phyloP scores from a whole-genome alignment of 139 green algal genomes.

The Haematococcus lacustris region DNA sequence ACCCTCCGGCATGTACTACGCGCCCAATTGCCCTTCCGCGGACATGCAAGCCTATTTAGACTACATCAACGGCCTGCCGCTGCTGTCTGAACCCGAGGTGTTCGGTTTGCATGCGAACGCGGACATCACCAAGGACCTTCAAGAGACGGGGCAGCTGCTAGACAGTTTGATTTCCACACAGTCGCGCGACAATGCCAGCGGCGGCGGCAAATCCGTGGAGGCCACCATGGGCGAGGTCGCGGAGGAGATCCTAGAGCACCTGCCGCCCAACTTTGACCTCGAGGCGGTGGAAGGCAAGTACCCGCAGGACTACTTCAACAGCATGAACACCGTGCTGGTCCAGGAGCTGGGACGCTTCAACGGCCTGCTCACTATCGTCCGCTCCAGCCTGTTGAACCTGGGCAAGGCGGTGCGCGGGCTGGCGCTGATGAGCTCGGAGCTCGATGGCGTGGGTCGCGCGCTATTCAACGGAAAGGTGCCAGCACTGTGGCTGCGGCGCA shows the following conservation, averaged over 20 bases:
- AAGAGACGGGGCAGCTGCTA: slow-evolving; percentile 32
- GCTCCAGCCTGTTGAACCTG: slow-evolving; percentile 51
- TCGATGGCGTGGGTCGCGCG: slow-evolving; percentile 39
- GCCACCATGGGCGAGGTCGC: slow-evolving; percentile 31
- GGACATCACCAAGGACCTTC: slow-evolving; percentile 68
- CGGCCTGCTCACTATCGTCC: slow-evolving; percentile 51
- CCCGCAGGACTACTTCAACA: slow-evolving; percentile 72
- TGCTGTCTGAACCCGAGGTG: slow-evolving; percentile 51
- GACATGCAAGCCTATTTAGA: slow-evolving; percentile 45
- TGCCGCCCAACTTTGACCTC: slow-evolving; percentile 60
- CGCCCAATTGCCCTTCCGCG: slow-evolving; percentile 7
- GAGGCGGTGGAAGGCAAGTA: slow-evolving; percentile 53
- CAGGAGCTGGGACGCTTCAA: slow-evolving; percentile 78
- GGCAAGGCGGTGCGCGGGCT: slow-evolving; percentile 73
- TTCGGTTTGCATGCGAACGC: slow-evolving; percentile 74
- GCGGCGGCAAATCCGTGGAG: slow-evolving; percentile 25
- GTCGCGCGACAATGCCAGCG: slow-evolving; percentile 15
- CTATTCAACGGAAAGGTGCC: slow-evolving; percentile 36
- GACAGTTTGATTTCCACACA: slow-evolving; percentile 42
- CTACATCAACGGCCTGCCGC: slow-evolving; percentile 61
- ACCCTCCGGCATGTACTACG: slow-evolving; percentile 46
- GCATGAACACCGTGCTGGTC: slow-evolving; percentile 74
- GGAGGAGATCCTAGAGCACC: slow-evolving; percentile 40
- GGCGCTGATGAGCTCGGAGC: slow-evolving; percentile 68
- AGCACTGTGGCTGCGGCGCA: slow-evolving; percentile 57